Evolutionary conservation across 2,329 filamentous ascomycete genomes (phyloP), one percentile per base, ranked within the genome.

Genomic region (Clonostachys chloroleuca): DNA sequence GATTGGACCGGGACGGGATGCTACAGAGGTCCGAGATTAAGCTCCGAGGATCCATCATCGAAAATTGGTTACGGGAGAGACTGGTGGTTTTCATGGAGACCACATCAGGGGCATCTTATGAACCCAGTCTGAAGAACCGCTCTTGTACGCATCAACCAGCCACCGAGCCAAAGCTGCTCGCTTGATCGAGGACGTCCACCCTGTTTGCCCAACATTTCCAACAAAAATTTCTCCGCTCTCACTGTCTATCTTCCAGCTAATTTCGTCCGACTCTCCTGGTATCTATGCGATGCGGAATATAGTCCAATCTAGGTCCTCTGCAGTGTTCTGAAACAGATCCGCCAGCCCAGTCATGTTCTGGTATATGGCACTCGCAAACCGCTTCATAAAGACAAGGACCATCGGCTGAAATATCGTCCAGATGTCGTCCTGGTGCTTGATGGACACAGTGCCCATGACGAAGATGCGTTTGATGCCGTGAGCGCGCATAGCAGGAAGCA

Each of bases 401-500:
- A 0, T 49, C 42, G 7, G 51, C 12, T 30, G 51, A 2, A 49
- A 44, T n/a, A 54, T 39, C 39, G 42, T 56, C 39, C 52, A 57
- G 1, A 43, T 16, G 40, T 67, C 64, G n/a, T 59, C 51, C 0
- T 52, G 46, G 1, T 49, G 47, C n/a, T 53, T 47, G 24, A 58
- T 51, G 8, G 64, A 63, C 9, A 63, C 40, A 5, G 65, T 68
- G 9, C 58, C 52, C 60, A 66, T 65, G 6, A 58, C 62, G 14
- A 65, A 51, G 36, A 68, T 63, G 10, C 66, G 59, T 5, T 51
- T 30, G 40, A 65, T 60, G 48, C 55, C 49, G 42, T 64, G 55
- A 42, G 57, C 24, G n/a, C 52, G 53, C 59, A 62, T 62, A 12
- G 58, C 41, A n/a, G 49, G 49, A 34, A 63, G 47, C 37, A 61